Percentiles rank a stretch among this genome's conserved stretches.
Evolutionary conservation across 139 green algal species (phyloP).

Genomic region (Chara braunii): DNA sequence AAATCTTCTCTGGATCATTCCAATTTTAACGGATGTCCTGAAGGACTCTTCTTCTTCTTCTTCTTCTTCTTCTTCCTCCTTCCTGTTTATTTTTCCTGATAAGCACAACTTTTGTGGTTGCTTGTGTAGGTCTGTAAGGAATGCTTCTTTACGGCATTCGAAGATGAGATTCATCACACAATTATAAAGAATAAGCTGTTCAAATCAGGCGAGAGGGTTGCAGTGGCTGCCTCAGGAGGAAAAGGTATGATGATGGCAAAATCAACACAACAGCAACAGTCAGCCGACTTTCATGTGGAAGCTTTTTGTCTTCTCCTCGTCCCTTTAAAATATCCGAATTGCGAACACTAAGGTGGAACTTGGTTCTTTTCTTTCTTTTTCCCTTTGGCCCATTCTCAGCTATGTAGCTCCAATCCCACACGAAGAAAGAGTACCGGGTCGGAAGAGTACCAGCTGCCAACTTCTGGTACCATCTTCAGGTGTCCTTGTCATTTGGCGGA

Average conservation of each 20-base stretch:
- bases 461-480: no score
- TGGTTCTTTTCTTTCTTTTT: not conserved
- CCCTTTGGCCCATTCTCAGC: not conserved
- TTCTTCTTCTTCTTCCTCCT: no score
- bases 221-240: constrained; percentile 69
- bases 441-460: no score
- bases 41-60: no score
- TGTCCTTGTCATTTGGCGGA: not conserved
- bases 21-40: no score
- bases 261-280: not conserved
- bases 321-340: not conserved
- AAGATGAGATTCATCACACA: constrained; percentile 87
- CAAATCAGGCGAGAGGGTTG: constrained; percentile 71
- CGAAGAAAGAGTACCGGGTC: no score
- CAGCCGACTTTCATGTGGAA: not conserved
- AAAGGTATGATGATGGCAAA: constrained; percentile 13
- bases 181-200: constrained; percentile 75
- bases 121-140: constrained; percentile 74
- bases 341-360: not conserved
- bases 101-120: no score
- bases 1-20: no score
- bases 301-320: not conserved
- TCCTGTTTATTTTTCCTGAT: no score
- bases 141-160: constrained; percentile 84
- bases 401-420: not conserved